Percentiles rank a stretch among this genome's conserved stretches.
These are phyloP conservation scores for Alternaria viburni DNA, from an alignment of 2,329 filamentous ascomycete species.

Conservation along the genomic window DNA sequence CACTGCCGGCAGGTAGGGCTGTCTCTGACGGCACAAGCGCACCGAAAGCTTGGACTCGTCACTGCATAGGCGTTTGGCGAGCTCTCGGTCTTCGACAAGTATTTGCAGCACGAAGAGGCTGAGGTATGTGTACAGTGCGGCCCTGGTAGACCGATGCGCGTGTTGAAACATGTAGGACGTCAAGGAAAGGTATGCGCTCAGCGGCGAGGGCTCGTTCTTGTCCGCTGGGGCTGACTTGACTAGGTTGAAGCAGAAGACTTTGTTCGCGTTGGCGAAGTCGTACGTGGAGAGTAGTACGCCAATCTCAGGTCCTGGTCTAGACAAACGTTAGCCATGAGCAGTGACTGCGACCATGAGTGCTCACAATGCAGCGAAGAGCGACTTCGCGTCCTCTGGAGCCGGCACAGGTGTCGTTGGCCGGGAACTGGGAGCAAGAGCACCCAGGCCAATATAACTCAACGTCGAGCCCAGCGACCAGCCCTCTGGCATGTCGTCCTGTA, in stretches of 20 bases:
- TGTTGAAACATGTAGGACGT: slow-evolving; percentile 94
- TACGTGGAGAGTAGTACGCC: slow-evolving; percentile 85
- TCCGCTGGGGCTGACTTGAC: slow-evolving; percentile 67
- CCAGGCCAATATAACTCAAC: slow-evolving; percentile 82
- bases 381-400: slow-evolving; percentile 80
- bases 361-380: slow-evolving; percentile 79
- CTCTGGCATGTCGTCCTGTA: slow-evolving; percentile 89
- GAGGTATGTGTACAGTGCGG: slow-evolving; percentile 82
- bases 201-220: slow-evolving; percentile 72
- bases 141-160: slow-evolving; percentile 80
- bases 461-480: slow-evolving; percentile 86
- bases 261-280: slow-evolving; percentile 93
- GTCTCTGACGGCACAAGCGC: slow-evolving; percentile 85
- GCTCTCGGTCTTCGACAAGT: slow-evolving; percentile 80
- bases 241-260: slow-evolving; percentile 88
- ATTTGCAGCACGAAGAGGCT: slow-evolving; percentile 85
- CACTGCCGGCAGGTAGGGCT: slow-evolving; percentile 80
- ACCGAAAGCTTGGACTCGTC: slow-evolving; percentile 76
- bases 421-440: slow-evolving; percentile 72
- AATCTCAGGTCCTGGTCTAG: slow-evolving; percentile 79
- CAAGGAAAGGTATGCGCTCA: slow-evolving; percentile 83
- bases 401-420: slow-evolving; percentile 66
- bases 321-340: slow-evolving; percentile 14
- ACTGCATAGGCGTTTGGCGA: slow-evolving; percentile 84
- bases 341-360: slow-evolving; percentile 42